Evolutionary conservation across 2,329 filamentous ascomycete species (phyloP).

Genomic region (Xylariales sp.): DNA sequence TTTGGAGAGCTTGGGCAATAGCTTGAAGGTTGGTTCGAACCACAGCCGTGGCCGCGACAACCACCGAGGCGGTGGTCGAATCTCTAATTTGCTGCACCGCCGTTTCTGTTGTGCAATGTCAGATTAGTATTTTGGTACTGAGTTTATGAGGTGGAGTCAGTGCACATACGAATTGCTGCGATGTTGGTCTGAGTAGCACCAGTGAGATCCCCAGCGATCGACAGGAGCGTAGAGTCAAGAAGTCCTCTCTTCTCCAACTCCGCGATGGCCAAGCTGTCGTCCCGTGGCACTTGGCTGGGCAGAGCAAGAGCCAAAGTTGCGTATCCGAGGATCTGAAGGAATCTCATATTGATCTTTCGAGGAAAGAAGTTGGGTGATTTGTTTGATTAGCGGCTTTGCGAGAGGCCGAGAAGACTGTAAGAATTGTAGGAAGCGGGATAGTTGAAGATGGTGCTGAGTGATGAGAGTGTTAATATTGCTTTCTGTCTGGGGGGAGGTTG

Average conservation of each 20-base stretch:
- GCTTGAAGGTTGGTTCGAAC: neutral
- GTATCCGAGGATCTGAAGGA: slow-evolving; percentile 5
- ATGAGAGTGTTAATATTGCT: too few relatives aligned
- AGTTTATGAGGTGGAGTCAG: neutral
- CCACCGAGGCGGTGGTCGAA: neutral
- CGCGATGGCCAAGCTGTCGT: neutral
- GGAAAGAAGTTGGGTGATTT: neutral
- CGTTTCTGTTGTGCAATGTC: neutral
- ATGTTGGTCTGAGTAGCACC: neutral
- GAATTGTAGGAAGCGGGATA: too few relatives aligned
- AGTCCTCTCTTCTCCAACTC: slow-evolving; percentile 5
- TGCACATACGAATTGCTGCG: slow-evolving; percentile 1
- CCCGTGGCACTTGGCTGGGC: slow-evolving; percentile 1
- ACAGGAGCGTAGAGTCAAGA: neutral
- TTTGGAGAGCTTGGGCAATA: neutral
- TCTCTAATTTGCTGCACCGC: neutral
- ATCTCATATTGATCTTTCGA: slow-evolving; percentile 3
- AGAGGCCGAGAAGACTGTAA: neutral
- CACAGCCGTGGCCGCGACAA: neutral
- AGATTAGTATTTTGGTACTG: neutral
- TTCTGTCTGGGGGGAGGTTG: too few relatives aligned
- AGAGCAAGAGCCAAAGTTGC: slow-evolving; percentile 5
- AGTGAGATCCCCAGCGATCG: neutral
- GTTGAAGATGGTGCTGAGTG: too few relatives aligned
- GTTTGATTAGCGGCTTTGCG: neutral